Percentiles rank a stretch among this genome's conserved stretches.
Evolutionary conservation across 2,329 filamentous ascomycete genomes (phyloP).

Genomic region (Penicillium frequentans): DNA sequence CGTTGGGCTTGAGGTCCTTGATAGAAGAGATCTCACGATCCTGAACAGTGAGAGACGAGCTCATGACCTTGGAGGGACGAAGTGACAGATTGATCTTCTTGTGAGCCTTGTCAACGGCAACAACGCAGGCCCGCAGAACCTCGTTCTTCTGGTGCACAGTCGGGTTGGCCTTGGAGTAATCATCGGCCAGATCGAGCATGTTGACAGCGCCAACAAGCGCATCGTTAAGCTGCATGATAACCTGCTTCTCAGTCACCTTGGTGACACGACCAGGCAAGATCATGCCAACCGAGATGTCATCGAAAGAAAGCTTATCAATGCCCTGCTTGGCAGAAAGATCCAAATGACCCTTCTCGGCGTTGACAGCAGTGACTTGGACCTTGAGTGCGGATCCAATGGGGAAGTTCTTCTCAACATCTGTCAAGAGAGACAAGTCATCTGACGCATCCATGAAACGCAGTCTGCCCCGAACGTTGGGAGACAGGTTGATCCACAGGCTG

Average conservation of each 20-base stretch:
- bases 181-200: conserved; percentile 79
- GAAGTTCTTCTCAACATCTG: conserved; percentile 75
- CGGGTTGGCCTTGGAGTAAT: conserved; percentile 79
- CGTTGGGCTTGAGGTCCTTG: conserved; percentile 71
- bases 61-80: conserved; percentile 84
- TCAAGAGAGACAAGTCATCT: conserved; percentile 77
- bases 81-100: conserved; percentile 81
- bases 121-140: conserved; percentile 81
- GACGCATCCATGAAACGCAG: conserved; percentile 81
- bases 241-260: conserved; percentile 77
- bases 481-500: conserved; percentile 86
- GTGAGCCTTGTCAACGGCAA: conserved; percentile 76
- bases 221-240: conserved; percentile 84
- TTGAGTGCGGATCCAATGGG: conserved; percentile 86
- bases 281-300: conserved; percentile 73
- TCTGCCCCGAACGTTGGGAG: conserved; percentile 82
- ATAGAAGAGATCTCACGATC: conserved; percentile 75
- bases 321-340: conserved; percentile 79
- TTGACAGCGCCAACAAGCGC: conserved; percentile 75
- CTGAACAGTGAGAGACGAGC: conserved; percentile 75
- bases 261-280: conserved; percentile 81
- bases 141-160: conserved; percentile 78
- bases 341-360: conserved; percentile 70
- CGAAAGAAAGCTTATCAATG: conserved; percentile 63
- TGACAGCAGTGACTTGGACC: conserved; percentile 73